phyloP scores from a whole-genome alignment of 208 protist genomes.

The Crithidia acanthocephali region DNA sequence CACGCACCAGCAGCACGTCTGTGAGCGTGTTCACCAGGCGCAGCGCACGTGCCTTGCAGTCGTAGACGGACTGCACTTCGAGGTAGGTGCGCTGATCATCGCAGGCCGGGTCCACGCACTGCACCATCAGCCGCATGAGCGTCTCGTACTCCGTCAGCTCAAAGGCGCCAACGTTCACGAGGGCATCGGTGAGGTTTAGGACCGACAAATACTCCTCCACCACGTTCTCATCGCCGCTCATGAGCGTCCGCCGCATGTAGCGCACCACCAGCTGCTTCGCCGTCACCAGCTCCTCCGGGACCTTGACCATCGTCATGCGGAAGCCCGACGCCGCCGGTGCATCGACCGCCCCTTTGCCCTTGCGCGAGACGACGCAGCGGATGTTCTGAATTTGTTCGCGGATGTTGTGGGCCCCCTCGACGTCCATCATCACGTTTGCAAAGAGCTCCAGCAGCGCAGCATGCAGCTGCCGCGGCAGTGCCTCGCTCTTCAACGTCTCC shows the following conservation, averaged over 20 bases:
- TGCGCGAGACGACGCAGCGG: conserved; percentile 30
- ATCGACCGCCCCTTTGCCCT: background rate
- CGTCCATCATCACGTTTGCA: conserved; percentile 34
- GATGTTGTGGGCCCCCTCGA: conserved; percentile 27
- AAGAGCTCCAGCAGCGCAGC: conserved; percentile 47
- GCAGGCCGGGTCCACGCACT: conserved; percentile 35
- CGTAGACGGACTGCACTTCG: conserved; percentile 40
- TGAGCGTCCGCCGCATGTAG: conserved; percentile 25
- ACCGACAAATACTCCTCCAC: conserved; percentile 34
- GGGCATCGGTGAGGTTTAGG: conserved; percentile 39
- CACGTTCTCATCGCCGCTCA: conserved; percentile 35
- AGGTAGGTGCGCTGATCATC: conserved; percentile 30
- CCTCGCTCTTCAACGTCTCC: conserved; percentile 23
- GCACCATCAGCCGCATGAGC: conserved; percentile 34
- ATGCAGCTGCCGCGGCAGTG: conserved; percentile 37
- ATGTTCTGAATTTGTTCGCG: conserved; percentile 39
- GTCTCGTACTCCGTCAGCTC: conserved; percentile 34
- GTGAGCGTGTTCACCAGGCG: conserved; percentile 39
- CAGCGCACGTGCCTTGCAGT: conserved; percentile 43
- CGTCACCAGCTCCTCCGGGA: conserved; percentile 24
- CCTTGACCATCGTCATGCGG: conserved; percentile 14
- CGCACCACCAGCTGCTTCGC: conserved; percentile 36
- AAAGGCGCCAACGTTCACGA: conserved; percentile 49
- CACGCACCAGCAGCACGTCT: conserved; percentile 37
- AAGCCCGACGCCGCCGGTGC: conserved; percentile 3